Base-by-base conservation (phyloP, 345 rosid species). In the Euphorbia tirucalli region DNA sequence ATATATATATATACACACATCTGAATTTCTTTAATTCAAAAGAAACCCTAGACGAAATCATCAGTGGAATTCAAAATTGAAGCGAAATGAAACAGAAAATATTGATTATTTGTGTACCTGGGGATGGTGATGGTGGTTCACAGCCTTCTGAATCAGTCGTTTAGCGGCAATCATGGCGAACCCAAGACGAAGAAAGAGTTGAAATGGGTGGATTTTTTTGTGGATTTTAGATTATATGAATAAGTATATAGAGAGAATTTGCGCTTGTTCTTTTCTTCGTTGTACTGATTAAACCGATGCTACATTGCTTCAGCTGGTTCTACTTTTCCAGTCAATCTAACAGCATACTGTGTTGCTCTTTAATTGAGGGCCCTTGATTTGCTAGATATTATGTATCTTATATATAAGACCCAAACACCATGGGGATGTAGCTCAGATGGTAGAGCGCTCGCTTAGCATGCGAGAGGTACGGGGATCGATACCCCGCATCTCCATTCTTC, bases 381-480 rank as follows among this genome's bases (percentile, higher is more conserved):
- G 50, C 6, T 13, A 11, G 13, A 3, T 3, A 35, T 35, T 35
- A 3, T 35, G 39, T 35, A n/a, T n/a, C 7, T 35, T 35, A 35
- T 35, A 35, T 35, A 35, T 35, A 35, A 35, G 3, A 35, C 4
- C 39, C 7, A 35, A 7, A 35, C 39, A 35, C 39, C 39, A 35
- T 35, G 89, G 89, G 93, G 88, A 81, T 82, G 88, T 85, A 86
- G 89, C 92, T 87, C 92, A 86, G 87, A 85, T 88, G 93, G 88
- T 87, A 86, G 91, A 90, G 88, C 87, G 87, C 89, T 88, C 87
- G 89, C 90, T 87, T 88, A 84, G 87, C 89, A 87, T 83, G 90
- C 83, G 86, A 83, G 91, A 86, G 90, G 85, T 63, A 83, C 82
- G 76, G 87, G 87, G 83, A 82, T 84, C 85, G 91, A 87, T 86